Conservation (phyloP, 805 yeast species). For the Saccharomyces paradoxus region DNA sequence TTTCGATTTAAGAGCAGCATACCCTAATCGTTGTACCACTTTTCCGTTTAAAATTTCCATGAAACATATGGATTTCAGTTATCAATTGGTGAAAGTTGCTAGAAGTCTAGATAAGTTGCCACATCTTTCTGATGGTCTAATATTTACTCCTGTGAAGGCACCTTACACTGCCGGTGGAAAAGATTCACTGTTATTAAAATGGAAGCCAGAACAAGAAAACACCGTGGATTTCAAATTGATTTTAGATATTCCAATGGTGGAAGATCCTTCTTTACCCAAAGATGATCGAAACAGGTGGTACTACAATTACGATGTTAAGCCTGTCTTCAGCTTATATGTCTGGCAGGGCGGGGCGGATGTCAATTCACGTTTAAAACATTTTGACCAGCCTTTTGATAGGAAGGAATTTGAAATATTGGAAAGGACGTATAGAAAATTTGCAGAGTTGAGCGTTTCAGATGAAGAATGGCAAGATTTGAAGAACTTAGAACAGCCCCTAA, state of each 20-base stretch:
- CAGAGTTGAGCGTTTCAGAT: conserved; percentile 51
- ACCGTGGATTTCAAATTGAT: conserved; percentile 80
- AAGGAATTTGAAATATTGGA: conserved; percentile 30
- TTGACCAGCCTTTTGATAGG: conserved; percentile 26
- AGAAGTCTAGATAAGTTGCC: conserved; percentile 62
- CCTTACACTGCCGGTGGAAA: conserved; percentile 81
- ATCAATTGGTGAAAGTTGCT: conserved; percentile 68
- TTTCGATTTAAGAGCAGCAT: conserved; percentile 52
- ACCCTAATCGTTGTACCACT: conserved; percentile 63
- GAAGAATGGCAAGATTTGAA: conserved; percentile 78
- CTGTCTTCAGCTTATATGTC: conserved; percentile 55
- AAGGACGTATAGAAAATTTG: conserved; percentile 55
- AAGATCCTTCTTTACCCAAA: conserved; percentile 31
- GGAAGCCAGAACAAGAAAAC: conserved; percentile 97
- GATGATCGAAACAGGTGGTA: conserved; percentile 66
- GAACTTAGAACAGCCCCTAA: conserved; percentile 64
- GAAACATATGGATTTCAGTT: conserved; percentile 82
- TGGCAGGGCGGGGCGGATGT: conserved; percentile 62
- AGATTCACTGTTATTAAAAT: conserved; percentile 75
- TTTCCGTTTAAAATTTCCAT: conserved; percentile 83
- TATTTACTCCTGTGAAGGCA: conserved; percentile 82
- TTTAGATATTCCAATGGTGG: conserved; percentile 31
- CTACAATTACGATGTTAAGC: conserved; percentile 73
- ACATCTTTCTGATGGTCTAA: conserved; percentile 89
- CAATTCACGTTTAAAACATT: conserved; percentile 23